phyloP scores from a whole-genome alignment of 177 flowering plant species.

The Tripterygium wilfordii region DNA sequence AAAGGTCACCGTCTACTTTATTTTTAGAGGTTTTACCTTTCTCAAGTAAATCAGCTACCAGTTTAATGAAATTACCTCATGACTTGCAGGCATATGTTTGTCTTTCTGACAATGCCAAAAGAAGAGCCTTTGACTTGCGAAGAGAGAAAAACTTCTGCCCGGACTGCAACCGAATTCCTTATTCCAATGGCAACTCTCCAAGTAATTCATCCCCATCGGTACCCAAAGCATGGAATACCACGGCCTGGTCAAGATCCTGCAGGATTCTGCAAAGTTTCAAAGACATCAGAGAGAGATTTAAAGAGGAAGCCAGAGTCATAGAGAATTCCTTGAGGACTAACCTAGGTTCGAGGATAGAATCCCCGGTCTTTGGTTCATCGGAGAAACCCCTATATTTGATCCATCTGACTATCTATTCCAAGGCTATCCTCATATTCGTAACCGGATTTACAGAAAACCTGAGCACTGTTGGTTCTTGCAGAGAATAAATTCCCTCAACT shows the following conservation, averaged over 20 bases:
- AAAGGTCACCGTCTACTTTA: too few relatives aligned
- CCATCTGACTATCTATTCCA: constrained; percentile 35
- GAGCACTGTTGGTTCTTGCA: constrained; percentile 19
- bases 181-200: constrained; percentile 3
- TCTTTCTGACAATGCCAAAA: constrained; percentile 46
- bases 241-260: constrained; percentile 13
- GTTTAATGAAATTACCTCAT: background rate
- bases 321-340: constrained; percentile 46
- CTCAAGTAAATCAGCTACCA: too few relatives aligned
- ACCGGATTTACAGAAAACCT: constrained; percentile 19
- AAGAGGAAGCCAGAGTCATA: constrained; percentile 54
- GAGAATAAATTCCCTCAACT: constrained; percentile 5
- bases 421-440: constrained; percentile 43
- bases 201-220: too few relatives aligned
- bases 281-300: constrained; percentile 43
- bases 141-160: constrained; percentile 41
- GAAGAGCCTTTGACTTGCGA: constrained; percentile 48
- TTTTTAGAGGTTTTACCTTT: too few relatives aligned
- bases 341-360: constrained; percentile 26
- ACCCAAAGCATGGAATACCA: background rate
- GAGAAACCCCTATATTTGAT: constrained; percentile 38
- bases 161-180: constrained; percentile 33
- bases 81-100: constrained; percentile 61
- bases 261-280: constrained; percentile 19
- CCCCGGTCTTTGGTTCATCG: constrained; percentile 12